Percentiles rank a stretch among this genome's conserved stretches.
Conservation (phyloP, 768 basidiomycete genomes). For the Podaxis mareebaensis region DNA sequence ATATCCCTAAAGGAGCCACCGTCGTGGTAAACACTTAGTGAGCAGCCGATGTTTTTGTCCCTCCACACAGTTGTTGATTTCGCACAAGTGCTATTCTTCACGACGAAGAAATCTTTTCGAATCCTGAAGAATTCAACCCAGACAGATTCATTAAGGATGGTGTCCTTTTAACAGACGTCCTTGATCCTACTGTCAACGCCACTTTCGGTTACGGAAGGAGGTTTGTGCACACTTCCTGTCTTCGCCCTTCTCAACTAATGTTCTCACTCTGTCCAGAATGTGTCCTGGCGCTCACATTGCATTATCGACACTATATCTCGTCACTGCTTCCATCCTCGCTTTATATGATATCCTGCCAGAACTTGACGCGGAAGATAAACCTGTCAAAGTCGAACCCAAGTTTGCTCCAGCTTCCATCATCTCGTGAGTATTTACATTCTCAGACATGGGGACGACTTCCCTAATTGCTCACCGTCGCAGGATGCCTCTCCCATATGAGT, state of each 20-base stretch:
- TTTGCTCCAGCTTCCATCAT: constrained; percentile 2
- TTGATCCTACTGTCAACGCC: constrained; percentile 10
- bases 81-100: constrained; percentile 30
- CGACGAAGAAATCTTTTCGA: constrained; percentile 31
- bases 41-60: background rate
- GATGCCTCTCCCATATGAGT: background rate
- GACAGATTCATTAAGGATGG: constrained; percentile 26
- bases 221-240: background rate
- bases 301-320: constrained; percentile 1
- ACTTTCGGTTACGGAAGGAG: constrained; percentile 24
- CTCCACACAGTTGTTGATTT: no score
- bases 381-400: constrained; percentile 6
- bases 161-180: background rate
- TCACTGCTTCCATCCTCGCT: constrained; percentile 18
- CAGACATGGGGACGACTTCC: background rate
- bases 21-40: constrained; percentile 20
- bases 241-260: background rate
- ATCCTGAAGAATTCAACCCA: constrained; percentile 33
- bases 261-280: background rate
- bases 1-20: constrained; percentile 28
- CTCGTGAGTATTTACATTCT: constrained; percentile 6
- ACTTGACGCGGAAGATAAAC: constrained; percentile 8
- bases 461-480: background rate
- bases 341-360: constrained; percentile 20
- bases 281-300: constrained; percentile 17